Evolutionary conservation across 257 asterid species (phyloP), one percentile per base, ranked within the genome.

Genomic region (Plantago elongata): DNA sequence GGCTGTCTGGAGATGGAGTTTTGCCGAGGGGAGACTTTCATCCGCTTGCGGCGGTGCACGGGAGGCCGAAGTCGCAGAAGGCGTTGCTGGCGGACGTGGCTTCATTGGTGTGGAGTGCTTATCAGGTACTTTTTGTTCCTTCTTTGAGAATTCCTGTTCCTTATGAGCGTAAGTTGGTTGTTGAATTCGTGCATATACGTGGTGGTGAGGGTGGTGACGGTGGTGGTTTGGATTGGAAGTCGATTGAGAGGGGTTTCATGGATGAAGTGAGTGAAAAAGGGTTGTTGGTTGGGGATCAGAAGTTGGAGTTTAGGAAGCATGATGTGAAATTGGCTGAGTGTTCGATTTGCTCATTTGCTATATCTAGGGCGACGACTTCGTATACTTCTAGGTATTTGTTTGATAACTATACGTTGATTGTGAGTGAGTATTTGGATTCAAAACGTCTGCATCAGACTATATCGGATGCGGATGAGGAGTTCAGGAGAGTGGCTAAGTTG

Each of bases 1-100:
- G 79, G 0, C 69, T 93, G 62, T 89, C 97, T 0, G 99, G 99
- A 4, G 99, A 93, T 46, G 97, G 99, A 5, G 90, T 93, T 43
- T 60, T 93, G 74, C 96, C 97, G 0, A 85, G 75, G 69, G 99
- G 99, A 6, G 99, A 93, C 82, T 93, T 89, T 74, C 99, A 93
- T 60, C 99, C 97, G 0, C 60, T 93, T 57, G 94, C 96, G 3
- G 78, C 95, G 3, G 69, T 81, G 62, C 99, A 93, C 48, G 97
- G 99, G 47, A 77, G 88, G 7, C 91, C 91, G 9, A 92, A 92
- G 62, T 87, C 95, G 1, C 93, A 89, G 46, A 86, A 86, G 79
- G 77, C 96, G 0, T 22, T 92, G 79, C 86, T 92, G 17, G 69
- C 96, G 7, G 99, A 92, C 64, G 64, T 92, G 71, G 96, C 96